Evolutionary conservation across 2,329 filamentous ascomycete genomes (phyloP), one percentile per base, ranked within the genome.

Genomic region (Pyrenophora seminiperda): DNA sequence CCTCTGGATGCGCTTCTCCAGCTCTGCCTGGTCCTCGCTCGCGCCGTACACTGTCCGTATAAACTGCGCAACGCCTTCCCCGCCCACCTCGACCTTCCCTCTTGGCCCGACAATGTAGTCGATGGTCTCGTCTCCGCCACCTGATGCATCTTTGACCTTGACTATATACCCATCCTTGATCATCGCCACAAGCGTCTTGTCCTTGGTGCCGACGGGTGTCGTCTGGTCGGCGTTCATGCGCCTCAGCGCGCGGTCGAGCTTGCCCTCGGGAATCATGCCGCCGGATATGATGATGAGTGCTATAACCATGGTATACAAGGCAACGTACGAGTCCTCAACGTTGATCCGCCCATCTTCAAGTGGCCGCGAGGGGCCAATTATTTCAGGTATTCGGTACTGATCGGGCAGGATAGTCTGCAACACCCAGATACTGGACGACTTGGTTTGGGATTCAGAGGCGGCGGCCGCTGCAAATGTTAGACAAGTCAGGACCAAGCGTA

Each of bases 101-200:
- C 94, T 82, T 5, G 91, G 88, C 2, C 94, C 94, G 11, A 97
- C 83, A 47, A 89, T 83, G 81, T 90, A 99, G 39, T 90, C 91
- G 6, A 91, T 80, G 2, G 83, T 80, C 56, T 93, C 86, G 30
- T 96, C 90, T 19, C 95, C 90, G 0, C 84, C 90, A 1, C 84
- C 85, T 62, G 75, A 74, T 57, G 70, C 82, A 61, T 97, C 91
- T 15, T 86, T 81, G 41, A 86, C 81, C 57, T 84, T 88, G 29
- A 91, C 79, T 2, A 99, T 77, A 67, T 99, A 99, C 0, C 89
- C 89, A 45, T 97, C 91, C 57, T 83, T 87, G 57, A 87, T 82
- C 77, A 97, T 86, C 42, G 83, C 83, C 59, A 86, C 83, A 10
- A 97, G 75, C 3, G 93, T 77, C 43, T 84, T 80, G 5, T 95